Evolutionary conservation across 345 rosid genomes (phyloP), one percentile per base, ranked within the genome.

Genomic region (Balakata baccata): DNA sequence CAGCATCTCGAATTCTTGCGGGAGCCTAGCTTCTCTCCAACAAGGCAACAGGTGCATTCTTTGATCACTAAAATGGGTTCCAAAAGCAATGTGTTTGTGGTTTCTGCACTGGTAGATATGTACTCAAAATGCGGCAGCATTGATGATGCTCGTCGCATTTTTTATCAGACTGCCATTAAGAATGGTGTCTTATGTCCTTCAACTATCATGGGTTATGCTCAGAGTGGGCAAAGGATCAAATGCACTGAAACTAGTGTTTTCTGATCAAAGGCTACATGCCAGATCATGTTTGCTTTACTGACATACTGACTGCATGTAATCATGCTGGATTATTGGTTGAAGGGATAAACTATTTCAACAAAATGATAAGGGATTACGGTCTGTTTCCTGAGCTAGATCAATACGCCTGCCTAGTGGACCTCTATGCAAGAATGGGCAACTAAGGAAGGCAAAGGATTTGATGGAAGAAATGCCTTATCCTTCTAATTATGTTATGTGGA

Each of bases 151-250:
- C 45, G 68, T 37, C 8, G n/a, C 4, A 23, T 62, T 23, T 81
- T 81, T 71, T 47, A 77, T 50, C 69, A 66, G 56, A 61, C 58
- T 2, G 6, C 4, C 58, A 54, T 22, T 20, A 81, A 62, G 73
- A 80, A 75, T 68, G 58, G 22, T 47, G 72, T 75, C 41, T 47
- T 63, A 29, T 81, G 78, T 81, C 77, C 78, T 81, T 74, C 84
- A 60, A 77, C 77, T 78, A 77, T 77, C 53, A 70, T 12, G 47
- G 75, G 71, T 38, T 81, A 70, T 51, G 81, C 67, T 63, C 78
- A 66, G 71, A 66, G 61, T 62, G 84, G 79, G 3, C 69, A 58
- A 58, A 58, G 75, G n/a, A 20, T 20, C 34, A 50, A 62, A 78
- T 9, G 79, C 77, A 2, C 29, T 78, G 56, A 59, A 69, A 75